These are phyloP conservation scores for Bromus sterilis DNA, from an alignment of 176 grass and related monocot species.

Conservation along the genomic window DNA sequence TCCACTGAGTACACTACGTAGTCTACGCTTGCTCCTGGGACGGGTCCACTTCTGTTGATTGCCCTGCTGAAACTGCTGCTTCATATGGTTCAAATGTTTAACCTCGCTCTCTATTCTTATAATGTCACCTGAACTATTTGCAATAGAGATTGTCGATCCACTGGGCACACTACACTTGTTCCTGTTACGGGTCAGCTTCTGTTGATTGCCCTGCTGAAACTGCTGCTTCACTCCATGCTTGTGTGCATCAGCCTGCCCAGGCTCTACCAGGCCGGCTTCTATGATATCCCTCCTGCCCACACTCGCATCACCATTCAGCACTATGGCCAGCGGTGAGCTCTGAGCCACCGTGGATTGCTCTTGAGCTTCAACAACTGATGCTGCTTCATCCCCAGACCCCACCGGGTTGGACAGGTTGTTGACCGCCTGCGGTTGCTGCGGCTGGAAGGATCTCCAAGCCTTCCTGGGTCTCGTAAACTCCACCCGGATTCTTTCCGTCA, in stretches of 20 bases:
- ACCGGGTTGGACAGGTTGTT: neutral
- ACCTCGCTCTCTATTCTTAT: neutral
- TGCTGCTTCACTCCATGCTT: constrained; percentile 10
- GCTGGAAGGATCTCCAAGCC: neutral
- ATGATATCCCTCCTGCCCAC: neutral
- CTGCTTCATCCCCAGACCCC: neutral
- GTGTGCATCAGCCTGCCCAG: neutral
- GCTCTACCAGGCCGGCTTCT: neutral
- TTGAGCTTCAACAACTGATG: neutral
- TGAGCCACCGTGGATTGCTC: neutral
- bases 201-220: constrained; percentile 39
- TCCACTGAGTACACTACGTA: constrained; percentile 21
- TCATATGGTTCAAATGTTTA: neutral
- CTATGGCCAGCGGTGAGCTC: constrained; percentile 28
- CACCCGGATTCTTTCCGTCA: neutral
- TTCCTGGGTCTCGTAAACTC: neutral
- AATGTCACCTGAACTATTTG: constrained; percentile 4
- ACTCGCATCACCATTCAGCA: neutral
- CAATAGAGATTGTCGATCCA: constrained; percentile 22
- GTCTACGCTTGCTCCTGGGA: neutral
- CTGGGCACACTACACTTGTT: constrained; percentile 11
- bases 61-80: constrained; percentile 33
- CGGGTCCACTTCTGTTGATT: constrained; percentile 45
- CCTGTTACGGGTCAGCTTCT: constrained; percentile 25
- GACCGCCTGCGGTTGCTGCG: neutral